phyloP scores from a whole-genome alignment of 352 stramenopile species.

The Phytophthora ramorum region DNA sequence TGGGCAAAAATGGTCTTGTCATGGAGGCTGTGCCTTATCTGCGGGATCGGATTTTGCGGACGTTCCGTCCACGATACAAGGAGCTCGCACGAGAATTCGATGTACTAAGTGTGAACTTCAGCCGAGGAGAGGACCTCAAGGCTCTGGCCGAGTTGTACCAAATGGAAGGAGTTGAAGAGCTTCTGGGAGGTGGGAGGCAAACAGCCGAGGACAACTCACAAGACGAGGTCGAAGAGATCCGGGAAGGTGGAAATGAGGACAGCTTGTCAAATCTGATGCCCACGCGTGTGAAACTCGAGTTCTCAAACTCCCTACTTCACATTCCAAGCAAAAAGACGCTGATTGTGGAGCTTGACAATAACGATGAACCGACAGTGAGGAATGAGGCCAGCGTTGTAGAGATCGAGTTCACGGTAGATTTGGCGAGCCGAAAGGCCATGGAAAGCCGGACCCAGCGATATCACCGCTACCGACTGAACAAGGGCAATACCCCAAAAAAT shows the following conservation, averaged over 20 bases:
- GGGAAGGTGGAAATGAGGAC: conserved; percentile 16
- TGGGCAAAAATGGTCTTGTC: conserved; percentile 61
- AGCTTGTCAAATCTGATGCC: conserved; percentile 27
- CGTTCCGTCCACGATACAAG: conserved; percentile 45
- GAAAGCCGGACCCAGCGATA: conserved; percentile 65
- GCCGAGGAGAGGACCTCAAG: conserved; percentile 65
- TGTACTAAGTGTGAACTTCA: conserved; percentile 45
- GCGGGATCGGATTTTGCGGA: conserved; percentile 56
- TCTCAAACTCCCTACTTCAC: conserved; percentile 34
- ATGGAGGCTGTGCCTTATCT: conserved; percentile 85
- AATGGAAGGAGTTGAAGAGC: conserved; percentile 80
- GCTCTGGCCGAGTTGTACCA: conserved; percentile 80
- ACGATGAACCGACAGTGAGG: conserved; percentile 27
- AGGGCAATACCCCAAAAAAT: neutral
- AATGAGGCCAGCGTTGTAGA: conserved; percentile 26
- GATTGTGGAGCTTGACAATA: conserved; percentile 67
- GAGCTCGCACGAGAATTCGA: conserved; percentile 61
- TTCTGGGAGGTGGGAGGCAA: conserved; percentile 51
- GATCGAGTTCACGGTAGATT: conserved; percentile 54
- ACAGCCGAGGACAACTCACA: conserved; percentile 4
- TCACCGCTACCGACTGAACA: conserved; percentile 59
- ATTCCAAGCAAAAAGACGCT: conserved; percentile 45
- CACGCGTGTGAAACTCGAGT: conserved; percentile 47
- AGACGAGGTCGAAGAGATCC: conserved; percentile 8
- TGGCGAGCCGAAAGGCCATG: conserved; percentile 55